A percentile compares a stretch with the other conserved stretches of the same genome.
phyloP scores from a whole-genome alignment of 345 rosid genomes.

The Laguncularia racemosa region DNA sequence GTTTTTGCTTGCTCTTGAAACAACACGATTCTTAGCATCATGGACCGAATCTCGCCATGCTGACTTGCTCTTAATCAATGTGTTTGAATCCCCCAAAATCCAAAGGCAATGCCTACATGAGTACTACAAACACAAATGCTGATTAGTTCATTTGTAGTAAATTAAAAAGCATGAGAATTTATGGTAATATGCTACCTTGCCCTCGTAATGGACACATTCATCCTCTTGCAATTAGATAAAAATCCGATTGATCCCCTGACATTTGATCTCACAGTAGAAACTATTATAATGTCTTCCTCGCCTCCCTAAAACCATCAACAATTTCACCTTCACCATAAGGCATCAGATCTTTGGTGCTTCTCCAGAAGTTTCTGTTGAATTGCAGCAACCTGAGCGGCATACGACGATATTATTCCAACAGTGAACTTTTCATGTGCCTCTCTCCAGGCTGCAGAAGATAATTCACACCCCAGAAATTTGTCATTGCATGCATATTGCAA shows the following conservation, averaged over 20 bases:
- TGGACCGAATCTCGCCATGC: slow-evolving; percentile 25
- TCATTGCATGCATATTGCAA: no score
- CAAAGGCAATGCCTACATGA: slow-evolving; percentile 34
- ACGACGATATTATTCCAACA: slow-evolving; percentile 22
- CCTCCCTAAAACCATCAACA: slow-evolving; percentile 26
- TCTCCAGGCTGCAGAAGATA: slow-evolving; percentile 13
- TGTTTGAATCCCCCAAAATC: slow-evolving; percentile 43
- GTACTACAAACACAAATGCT: no score
- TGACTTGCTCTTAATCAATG: slow-evolving; percentile 23
- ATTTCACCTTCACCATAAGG: slow-evolving; percentile 21
- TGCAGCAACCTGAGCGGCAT: slow-evolving; percentile 18
- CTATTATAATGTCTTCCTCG: slow-evolving; percentile 22
- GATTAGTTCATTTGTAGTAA: no score
- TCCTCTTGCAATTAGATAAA: slow-evolving; percentile 12
- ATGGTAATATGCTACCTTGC: slow-evolving; percentile 16
- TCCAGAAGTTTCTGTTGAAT: slow-evolving; percentile 14
- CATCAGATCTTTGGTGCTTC: background rate
- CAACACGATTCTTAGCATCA: slow-evolving; percentile 41
- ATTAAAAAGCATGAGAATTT: no score
- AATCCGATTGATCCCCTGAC: slow-evolving; percentile 17
- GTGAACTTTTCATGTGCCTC: slow-evolving; percentile 8
- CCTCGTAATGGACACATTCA: slow-evolving; percentile 26
- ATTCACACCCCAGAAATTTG: no score
- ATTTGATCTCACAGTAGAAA: slow-evolving; percentile 24
- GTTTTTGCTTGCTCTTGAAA: no score